A percentile compares a stretch with the other conserved stretches of the same genome.
phyloP scores from a whole-genome alignment of 169 alveolate species.

The Eimeria falciformis region DNA sequence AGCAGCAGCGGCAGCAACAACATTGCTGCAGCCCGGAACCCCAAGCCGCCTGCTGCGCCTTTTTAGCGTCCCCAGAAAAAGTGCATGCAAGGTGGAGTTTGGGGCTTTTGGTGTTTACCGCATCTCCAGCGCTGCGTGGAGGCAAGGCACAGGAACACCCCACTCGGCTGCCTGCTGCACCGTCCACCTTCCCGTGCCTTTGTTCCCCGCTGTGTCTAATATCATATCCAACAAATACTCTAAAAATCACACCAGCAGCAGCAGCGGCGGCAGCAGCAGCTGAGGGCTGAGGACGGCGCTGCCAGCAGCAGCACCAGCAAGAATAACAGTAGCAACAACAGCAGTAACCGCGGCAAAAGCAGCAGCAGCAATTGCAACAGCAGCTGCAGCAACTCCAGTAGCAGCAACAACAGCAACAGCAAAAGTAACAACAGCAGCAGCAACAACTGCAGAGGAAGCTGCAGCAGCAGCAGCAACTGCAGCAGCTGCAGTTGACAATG shows the following conservation, averaged over 20 bases:
- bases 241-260: not conserved
- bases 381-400: not conserved
- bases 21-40: too few relatives aligned
- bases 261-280: not conserved
- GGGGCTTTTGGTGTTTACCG: too few relatives aligned
- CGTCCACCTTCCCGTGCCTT: conserved; percentile 92
- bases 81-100: too few relatives aligned
- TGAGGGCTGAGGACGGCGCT: not conserved
- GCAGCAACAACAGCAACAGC: conserved; percentile 30
- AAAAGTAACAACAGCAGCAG: not conserved
- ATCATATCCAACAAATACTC: conserved; percentile 85
- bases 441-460: too few relatives aligned
- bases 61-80: too few relatives aligned
- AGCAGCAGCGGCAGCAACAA: too few relatives aligned
- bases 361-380: conserved; percentile 28
- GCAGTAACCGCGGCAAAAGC: conserved; percentile 5
- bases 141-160: conserved; percentile 90
- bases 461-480: not conserved
- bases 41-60: too few relatives aligned
- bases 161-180: conserved; percentile 88
- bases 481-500: conserved; percentile 35
- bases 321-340: conserved; percentile 27
- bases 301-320: conserved; percentile 1
- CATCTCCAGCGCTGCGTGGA: conserved; percentile 88
- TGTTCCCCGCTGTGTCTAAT: conserved; percentile 86